A percentile compares a stretch with the other conserved stretches of the same genome.
These are phyloP conservation scores for Microglena sp. DNA, from an alignment of 139 green algal species.

Conservation along the genomic window DNA sequence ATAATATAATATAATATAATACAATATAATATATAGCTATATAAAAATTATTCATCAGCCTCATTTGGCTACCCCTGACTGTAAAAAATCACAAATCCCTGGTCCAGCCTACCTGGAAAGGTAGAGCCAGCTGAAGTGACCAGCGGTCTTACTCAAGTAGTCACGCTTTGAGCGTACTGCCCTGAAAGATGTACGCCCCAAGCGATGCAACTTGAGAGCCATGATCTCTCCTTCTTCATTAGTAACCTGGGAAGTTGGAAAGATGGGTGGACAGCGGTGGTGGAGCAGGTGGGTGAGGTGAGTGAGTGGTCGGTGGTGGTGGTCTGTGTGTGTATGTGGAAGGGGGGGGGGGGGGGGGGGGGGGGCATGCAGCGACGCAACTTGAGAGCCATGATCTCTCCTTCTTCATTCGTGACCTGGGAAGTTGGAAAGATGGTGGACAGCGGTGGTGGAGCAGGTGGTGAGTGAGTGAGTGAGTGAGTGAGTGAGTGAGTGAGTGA, in stretches of 20 bases:
- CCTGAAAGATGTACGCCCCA: slow-evolving; percentile 93
- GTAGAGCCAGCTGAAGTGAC: slow-evolving; percentile 88
- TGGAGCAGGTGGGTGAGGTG: not conserved
- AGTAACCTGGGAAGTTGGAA: slow-evolving; percentile 19
- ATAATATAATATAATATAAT: no score
- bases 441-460: not conserved
- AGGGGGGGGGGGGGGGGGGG: no score
- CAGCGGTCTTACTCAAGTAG: slow-evolving; percentile 66
- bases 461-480: not conserved
- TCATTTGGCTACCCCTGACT: no score
- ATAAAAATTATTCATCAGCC: no score
- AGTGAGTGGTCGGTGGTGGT: no score
- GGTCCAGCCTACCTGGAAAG: slow-evolving; percentile 46
- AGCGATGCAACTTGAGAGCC: slow-evolving; percentile 92
- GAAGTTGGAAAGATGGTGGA: not conserved
- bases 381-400: no score
- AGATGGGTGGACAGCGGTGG: not conserved
- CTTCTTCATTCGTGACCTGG: not conserved
- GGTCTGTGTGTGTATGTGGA: no score
- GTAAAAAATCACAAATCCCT: no score
- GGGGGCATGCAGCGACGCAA: no score
- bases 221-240: slow-evolving; percentile 66
- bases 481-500: not conserved
- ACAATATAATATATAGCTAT: no score
- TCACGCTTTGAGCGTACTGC: slow-evolving; percentile 95